Evolutionary conservation across 139 green algal species (phyloP).

Genomic region (Coelastrella sp.): DNA sequence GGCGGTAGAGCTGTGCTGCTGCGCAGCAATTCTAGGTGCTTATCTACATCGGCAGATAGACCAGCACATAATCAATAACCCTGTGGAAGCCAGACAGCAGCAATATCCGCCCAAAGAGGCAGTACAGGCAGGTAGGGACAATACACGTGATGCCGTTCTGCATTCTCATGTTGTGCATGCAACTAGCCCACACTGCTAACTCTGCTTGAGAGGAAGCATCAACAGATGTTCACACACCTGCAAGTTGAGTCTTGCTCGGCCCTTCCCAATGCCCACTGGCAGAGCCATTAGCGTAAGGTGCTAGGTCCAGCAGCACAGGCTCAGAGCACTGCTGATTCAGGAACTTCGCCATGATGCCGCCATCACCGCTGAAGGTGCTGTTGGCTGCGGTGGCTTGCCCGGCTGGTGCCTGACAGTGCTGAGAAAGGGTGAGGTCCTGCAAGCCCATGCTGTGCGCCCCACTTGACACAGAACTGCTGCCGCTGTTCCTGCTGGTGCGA

Average conservation of each 20-base stretch:
- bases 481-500: background rate
- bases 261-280: background rate
- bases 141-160: background rate
- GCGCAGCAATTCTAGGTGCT: slow-evolving; percentile 22
- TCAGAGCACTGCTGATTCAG: background rate
- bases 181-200: no score
- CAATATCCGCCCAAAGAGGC: background rate
- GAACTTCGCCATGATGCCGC: slow-evolving; percentile 24
- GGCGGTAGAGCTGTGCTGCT: background rate
- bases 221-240: background rate
- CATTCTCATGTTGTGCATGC: background rate
- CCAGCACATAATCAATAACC: background rate
- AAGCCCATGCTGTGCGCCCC: no score
- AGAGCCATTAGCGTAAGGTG: background rate
- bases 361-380: background rate
- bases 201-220: background rate
- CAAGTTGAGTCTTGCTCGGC: background rate
- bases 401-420: background rate
- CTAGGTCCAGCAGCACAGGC: no score
- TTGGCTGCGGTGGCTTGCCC: background rate
- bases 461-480: background rate
- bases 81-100: background rate
- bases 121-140: background rate
- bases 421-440: no score
- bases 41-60: background rate